A percentile compares a stretch with the other conserved stretches of the same genome.
Evolutionary conservation across 306 rosid genomes (phyloP).

Genomic region (Cicer arietinum): DNA sequence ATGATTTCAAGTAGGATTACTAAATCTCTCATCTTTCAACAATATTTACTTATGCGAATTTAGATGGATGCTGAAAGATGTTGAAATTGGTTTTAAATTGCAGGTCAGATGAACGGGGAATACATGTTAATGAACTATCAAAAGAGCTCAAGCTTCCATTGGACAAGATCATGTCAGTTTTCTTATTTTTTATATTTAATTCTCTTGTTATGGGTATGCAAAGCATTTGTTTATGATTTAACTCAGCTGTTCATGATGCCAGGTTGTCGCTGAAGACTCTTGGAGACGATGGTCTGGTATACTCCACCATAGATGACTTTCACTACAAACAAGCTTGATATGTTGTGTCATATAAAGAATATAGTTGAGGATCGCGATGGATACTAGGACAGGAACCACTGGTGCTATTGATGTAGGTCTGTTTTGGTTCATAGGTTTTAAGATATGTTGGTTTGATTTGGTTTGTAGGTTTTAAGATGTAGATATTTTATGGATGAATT

Average conservation of each 20-base stretch:
- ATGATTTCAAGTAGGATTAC: slow-evolving; percentile 27
- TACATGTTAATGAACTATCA: slow-evolving; percentile 70
- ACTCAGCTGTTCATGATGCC: slow-evolving; percentile 43
- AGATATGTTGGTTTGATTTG: slow-evolving; percentile 24
- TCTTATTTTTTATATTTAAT: slow-evolving; percentile 35
- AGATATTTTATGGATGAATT: slow-evolving; percentile 44
- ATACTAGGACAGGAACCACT: slow-evolving; percentile 11
- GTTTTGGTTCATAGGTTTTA: slow-evolving; percentile 14
- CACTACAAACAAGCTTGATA: slow-evolving; percentile 81
- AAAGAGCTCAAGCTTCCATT: slow-evolving; percentile 78
- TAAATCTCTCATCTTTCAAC: neutral
- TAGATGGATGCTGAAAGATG: neutral
- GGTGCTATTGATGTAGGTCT: slow-evolving; percentile 28
- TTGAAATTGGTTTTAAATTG: slow-evolving; percentile 38
- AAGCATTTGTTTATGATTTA: slow-evolving; percentile 12
- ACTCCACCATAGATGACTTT: slow-evolving; percentile 88
- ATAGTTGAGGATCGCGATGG: slow-evolving; percentile 21
- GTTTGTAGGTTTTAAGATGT: slow-evolving; percentile 35
- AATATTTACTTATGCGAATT: neutral
- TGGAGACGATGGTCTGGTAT: slow-evolving; percentile 81
- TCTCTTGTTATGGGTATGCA: neutral
- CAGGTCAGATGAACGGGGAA: slow-evolving; percentile 77
- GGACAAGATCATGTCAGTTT: slow-evolving; percentile 73
- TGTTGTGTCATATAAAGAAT: slow-evolving; percentile 6
- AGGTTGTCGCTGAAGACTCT: slow-evolving; percentile 78